Conservation (phyloP, 2,329 filamentous ascomycete genomes). For the Botrytis galanthina region DNA sequence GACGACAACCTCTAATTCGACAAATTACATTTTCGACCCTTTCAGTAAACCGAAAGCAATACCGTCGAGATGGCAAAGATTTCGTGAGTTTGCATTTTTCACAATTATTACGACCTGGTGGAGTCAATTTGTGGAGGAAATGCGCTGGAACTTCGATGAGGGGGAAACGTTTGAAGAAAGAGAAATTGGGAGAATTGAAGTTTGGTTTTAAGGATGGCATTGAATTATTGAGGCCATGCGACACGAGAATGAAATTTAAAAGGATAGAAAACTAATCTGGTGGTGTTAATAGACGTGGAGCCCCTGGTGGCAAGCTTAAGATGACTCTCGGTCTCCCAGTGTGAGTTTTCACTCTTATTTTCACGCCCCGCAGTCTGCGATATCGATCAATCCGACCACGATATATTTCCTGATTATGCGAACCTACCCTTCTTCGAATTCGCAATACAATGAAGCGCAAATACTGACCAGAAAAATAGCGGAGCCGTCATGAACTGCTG, state of each 20-base stretch:
- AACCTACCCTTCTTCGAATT: conserved; percentile 2
- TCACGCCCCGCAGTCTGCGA: conserved; percentile 26
- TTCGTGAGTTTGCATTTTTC: conserved; percentile 51
- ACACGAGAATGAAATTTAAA: neutral
- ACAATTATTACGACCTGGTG: conserved; percentile 11
- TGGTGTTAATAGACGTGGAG: conserved; percentile 63
- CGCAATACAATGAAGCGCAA: conserved; percentile 1
- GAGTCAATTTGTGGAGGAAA: conserved; percentile 15
- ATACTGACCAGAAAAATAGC: conserved; percentile 47
- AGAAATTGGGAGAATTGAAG: neutral
- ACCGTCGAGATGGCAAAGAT: conserved; percentile 61
- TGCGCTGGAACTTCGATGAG: neutral
- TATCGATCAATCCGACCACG: conserved; percentile 35
- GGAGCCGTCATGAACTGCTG: conserved; percentile 99
- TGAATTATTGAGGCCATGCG: neutral
- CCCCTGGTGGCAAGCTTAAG: conserved; percentile 99
- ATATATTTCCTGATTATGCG: neutral
- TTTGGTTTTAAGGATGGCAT: neutral
- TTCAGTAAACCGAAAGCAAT: conserved; percentile 38
- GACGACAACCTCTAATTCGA: conserved; percentile 24
- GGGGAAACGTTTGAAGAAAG: neutral
- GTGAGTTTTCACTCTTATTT: conserved; percentile 60
- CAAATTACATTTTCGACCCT: conserved; percentile 32
- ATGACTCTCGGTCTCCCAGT: conserved; percentile 99
- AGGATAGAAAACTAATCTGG: conserved; percentile 25